Conservation (phyloP, 2,329 filamentous ascomycete genomes). For the Orbilia ellipsospora region DNA sequence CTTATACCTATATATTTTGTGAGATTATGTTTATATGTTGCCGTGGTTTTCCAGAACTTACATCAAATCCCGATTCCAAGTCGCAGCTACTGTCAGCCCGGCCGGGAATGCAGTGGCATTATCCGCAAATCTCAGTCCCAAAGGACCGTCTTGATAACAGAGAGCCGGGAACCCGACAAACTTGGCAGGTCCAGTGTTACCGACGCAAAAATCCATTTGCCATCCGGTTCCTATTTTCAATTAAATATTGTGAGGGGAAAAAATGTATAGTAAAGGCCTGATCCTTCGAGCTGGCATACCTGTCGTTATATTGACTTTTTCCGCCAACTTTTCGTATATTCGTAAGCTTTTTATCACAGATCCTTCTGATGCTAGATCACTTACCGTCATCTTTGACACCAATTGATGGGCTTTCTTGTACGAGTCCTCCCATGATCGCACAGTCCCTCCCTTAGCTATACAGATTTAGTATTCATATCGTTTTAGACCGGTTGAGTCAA, state of each 20-base stretch:
- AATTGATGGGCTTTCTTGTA: constrained; percentile 32
- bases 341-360: constrained; percentile 2
- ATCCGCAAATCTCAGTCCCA: constrained; percentile 84
- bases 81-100: constrained; percentile 84
- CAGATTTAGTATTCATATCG: not conserved
- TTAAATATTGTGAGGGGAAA: constrained; percentile 56
- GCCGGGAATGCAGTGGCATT: constrained; percentile 88
- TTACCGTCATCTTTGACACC: constrained; percentile 37
- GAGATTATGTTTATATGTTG: not conserved
- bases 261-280: constrained; percentile 62
- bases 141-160: constrained; percentile 81
- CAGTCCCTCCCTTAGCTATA: constrained; percentile 30
- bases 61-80: constrained; percentile 88
- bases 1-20: constrained; percentile 23
- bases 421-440: constrained; percentile 24
- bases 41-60: constrained; percentile 60
- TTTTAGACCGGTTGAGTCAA: not conserved
- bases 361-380: not conserved
- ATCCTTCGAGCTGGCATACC: constrained; percentile 64
- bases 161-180: constrained; percentile 41
- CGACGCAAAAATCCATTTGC: constrained; percentile 64
- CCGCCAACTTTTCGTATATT: constrained; percentile 67
- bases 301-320: constrained; percentile 93
- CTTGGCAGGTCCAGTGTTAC: constrained; percentile 71
- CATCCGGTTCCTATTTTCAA: constrained; percentile 30